These are phyloP conservation scores for Schizochytrium sp. DNA, from an alignment of 108 stramenopile genomes.

Conservation along the genomic window DNA sequence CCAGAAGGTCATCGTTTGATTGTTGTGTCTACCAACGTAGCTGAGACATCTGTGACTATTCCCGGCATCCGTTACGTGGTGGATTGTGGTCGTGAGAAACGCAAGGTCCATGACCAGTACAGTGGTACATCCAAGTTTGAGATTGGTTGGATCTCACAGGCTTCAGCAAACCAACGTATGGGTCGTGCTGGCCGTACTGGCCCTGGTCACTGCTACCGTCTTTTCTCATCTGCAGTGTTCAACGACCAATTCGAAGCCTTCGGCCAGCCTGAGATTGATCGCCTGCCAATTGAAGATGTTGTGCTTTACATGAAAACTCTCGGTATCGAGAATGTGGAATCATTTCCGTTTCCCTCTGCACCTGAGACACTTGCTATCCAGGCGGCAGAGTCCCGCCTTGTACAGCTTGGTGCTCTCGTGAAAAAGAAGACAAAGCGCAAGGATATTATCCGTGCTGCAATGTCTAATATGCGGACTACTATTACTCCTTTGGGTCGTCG, in stretches of 20 bases:
- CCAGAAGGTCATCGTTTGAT: constrained; percentile 88
- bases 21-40: constrained; percentile 96
- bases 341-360: constrained; percentile 86
- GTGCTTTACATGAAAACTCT: constrained; percentile 90
- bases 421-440: background rate
- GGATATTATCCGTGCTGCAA: background rate
- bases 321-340: constrained; percentile 80
- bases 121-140: constrained; percentile 90
- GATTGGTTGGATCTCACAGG: constrained; percentile 94
- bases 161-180: constrained; percentile 95
- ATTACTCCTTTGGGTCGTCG: constrained; percentile 55
- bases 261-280: constrained; percentile 85
- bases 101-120: constrained; percentile 83
- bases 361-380: constrained; percentile 81
- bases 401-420: constrained; percentile 85
- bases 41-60: constrained; percentile 92
- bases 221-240: constrained; percentile 92
- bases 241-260: constrained; percentile 86
- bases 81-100: constrained; percentile 95
- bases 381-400: constrained; percentile 81
- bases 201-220: constrained; percentile 95
- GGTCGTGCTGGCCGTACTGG: constrained; percentile 96
- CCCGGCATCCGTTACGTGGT: constrained; percentile 90
- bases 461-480: background rate
- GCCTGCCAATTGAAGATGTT: constrained; percentile 87